Percentiles rank a stretch among this genome's conserved stretches.
phyloP scores from a whole-genome alignment of 306 rosid genomes.

The Inga leiocalycina region DNA sequence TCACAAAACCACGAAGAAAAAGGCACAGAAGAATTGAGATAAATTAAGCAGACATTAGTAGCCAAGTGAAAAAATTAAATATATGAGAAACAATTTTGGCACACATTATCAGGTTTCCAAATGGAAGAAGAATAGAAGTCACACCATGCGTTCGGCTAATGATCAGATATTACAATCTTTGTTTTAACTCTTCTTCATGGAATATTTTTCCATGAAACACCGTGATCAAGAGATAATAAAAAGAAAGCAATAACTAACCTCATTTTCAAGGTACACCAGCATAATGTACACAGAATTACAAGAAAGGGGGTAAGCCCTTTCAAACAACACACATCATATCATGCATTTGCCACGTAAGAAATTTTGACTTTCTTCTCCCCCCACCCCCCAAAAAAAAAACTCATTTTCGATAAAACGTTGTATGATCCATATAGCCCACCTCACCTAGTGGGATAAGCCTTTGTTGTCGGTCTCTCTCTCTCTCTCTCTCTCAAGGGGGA shows the following conservation, averaged over 20 bases:
- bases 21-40: not conserved
- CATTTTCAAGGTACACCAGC: conserved; percentile 5
- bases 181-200: not conserved
- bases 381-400: not conserved
- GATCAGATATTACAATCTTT: not conserved
- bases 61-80: conserved; percentile 6
- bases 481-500: not conserved
- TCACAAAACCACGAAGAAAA: conserved; percentile 29
- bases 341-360: not conserved
- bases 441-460: too few species aligned
- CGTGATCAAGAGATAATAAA: conserved; percentile 17
- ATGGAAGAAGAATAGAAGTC: conserved; percentile 2
- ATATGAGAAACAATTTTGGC: conserved; percentile 11
- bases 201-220: conserved; percentile 2
- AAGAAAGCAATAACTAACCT: not conserved
- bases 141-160: conserved; percentile 7
- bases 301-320: not conserved
- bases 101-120: conserved; percentile 10
- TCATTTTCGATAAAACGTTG: too few species aligned
- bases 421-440: too few species aligned
- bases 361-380: not conserved
- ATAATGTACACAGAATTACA: conserved; percentile 13
- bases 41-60: conserved; percentile 9
- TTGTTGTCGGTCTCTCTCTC: too few species aligned
- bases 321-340: conserved; percentile 1